phyloP scores from a whole-genome alignment of 768 basidiomycete species.

The Dentipellis fragilis region DNA sequence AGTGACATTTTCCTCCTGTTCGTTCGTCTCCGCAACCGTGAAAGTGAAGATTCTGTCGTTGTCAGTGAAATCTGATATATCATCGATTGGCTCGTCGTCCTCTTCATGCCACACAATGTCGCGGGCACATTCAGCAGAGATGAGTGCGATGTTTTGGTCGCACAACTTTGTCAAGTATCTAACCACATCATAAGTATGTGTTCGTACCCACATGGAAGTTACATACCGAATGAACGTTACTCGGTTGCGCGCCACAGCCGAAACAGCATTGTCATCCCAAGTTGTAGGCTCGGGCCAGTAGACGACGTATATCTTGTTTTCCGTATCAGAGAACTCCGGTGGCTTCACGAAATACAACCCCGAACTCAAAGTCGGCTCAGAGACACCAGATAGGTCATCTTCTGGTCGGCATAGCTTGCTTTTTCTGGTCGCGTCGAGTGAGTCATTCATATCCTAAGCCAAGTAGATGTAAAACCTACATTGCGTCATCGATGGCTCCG shows the following conservation, averaged over 20 bases:
- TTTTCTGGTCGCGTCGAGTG: not conserved
- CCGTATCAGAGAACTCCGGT: slow-evolving; percentile 3
- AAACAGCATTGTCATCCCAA: slow-evolving; percentile 40
- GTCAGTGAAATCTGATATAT: slow-evolving; percentile 31
- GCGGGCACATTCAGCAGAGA: slow-evolving; percentile 37
- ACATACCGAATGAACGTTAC: slow-evolving; percentile 52
- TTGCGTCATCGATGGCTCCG: slow-evolving; percentile 25
- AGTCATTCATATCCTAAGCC: not conserved
- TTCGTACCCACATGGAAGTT: not conserved
- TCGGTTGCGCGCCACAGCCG: slow-evolving; percentile 39
- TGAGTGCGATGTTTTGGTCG: slow-evolving; percentile 42
- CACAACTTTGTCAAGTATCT: slow-evolving; percentile 53
- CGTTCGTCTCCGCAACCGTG: slow-evolving; percentile 42
- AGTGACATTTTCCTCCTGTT: slow-evolving; percentile 42
- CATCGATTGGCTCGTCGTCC: slow-evolving; percentile 12
- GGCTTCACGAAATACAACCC: slow-evolving; percentile 37
- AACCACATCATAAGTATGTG: not conserved
- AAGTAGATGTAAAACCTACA: slow-evolving; percentile 23
- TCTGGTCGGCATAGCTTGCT: slow-evolving; percentile 11
- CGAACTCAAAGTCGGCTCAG: slow-evolving; percentile 29
- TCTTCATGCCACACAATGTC: slow-evolving; percentile 35
- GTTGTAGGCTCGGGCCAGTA: slow-evolving; percentile 57
- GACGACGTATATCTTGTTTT: slow-evolving; percentile 30
- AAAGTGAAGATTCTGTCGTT: slow-evolving; percentile 42
- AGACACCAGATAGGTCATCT: slow-evolving; percentile 12